Evolutionary conservation across 1,284 basidiomycete species (phyloP).

Genomic region (Ceratobasidium sp.): DNA sequence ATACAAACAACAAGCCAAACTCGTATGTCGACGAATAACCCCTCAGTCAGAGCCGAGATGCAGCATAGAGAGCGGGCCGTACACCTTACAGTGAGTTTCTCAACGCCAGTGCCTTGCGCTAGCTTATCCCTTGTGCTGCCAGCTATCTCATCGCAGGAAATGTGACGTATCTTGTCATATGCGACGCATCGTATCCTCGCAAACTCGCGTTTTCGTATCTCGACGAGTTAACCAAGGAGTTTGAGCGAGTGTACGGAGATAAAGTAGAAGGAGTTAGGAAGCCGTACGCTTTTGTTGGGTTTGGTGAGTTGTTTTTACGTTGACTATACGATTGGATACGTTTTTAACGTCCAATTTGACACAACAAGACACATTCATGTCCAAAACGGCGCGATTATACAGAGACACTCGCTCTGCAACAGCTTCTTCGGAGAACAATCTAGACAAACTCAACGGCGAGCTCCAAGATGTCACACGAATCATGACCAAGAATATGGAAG

Average conservation of each 20-base stretch:
- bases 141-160: conserved; percentile 96
- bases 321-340: not conserved
- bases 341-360: not conserved
- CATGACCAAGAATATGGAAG: conserved; percentile 99
- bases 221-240: conserved; percentile 97
- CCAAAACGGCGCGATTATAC: conserved; percentile 95
- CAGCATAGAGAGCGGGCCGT: conserved; percentile 96
- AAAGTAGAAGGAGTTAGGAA: conserved; percentile 89
- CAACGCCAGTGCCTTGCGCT: conserved; percentile 9
- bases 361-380: conserved; percentile 95
- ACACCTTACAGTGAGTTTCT: conserved; percentile 87
- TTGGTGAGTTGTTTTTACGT: conserved; percentile 71
- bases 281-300: conserved; percentile 96
- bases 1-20: conserved; percentile 98
- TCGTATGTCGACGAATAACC: conserved; percentile 94
- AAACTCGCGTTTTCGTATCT: conserved; percentile 98
- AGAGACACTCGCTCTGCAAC: conserved; percentile 90
- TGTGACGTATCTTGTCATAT: conserved; percentile 95
- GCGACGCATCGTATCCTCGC: conserved; percentile 96
- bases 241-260: conserved; percentile 88
- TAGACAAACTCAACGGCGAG: conserved; percentile 95
- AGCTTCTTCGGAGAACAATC: conserved; percentile 65
- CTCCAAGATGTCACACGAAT: conserved; percentile 97
- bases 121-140: conserved; percentile 45
- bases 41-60: conserved; percentile 95